These are phyloP conservation scores for Psilocybe azurescens DNA, from an alignment of 768 basidiomycete species.

Conservation along the genomic window DNA sequence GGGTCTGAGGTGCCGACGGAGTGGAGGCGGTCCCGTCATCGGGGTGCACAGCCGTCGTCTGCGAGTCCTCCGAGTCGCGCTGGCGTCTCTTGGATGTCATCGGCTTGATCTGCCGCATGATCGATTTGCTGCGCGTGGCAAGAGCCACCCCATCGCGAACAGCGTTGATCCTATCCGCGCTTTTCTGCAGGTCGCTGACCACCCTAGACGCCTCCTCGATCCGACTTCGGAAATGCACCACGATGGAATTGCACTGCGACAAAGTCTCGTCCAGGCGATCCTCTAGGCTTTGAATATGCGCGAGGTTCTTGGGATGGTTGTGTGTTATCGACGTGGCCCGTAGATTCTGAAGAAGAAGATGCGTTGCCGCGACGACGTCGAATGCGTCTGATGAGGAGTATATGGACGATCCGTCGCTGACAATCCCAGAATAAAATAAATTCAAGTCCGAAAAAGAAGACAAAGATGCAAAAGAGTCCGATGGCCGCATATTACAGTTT, in stretches of 20 bases:
- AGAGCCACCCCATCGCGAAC: slow-evolving; percentile 49
- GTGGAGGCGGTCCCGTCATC: slow-evolving; percentile 15
- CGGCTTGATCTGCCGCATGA: slow-evolving; percentile 38
- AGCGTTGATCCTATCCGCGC: slow-evolving; percentile 45
- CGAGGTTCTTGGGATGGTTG: slow-evolving; percentile 40
- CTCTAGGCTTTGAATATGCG: slow-evolving; percentile 48
- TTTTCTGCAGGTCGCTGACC: slow-evolving; percentile 50
- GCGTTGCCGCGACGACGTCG: slow-evolving; percentile 48
- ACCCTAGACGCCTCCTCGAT: slow-evolving; percentile 57
- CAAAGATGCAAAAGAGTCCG: slow-evolving; percentile 54
- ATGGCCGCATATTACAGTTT: slow-evolving; percentile 56
- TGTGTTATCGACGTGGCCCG: slow-evolving; percentile 51
- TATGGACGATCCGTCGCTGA: slow-evolving; percentile 38
- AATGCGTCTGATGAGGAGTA: slow-evolving; percentile 42
- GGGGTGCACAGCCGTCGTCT: slow-evolving; percentile 52
- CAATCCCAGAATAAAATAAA: slow-evolving; percentile 20
- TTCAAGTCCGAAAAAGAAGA: slow-evolving; percentile 48
- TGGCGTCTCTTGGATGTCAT: slow-evolving; percentile 38
- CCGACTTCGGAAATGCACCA: slow-evolving; percentile 57
- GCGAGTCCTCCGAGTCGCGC: slow-evolving; percentile 73
- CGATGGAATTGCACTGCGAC: slow-evolving; percentile 48
- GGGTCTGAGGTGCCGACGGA: slow-evolving; percentile 3
- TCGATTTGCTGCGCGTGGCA: slow-evolving; percentile 51
- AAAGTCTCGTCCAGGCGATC: slow-evolving; percentile 53
- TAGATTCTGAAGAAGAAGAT: slow-evolving; percentile 59